These are phyloP conservation scores for Sphaerulina vaccinii DNA, from an alignment of 2,329 filamentous ascomycete genomes.

Conservation along the genomic window DNA sequence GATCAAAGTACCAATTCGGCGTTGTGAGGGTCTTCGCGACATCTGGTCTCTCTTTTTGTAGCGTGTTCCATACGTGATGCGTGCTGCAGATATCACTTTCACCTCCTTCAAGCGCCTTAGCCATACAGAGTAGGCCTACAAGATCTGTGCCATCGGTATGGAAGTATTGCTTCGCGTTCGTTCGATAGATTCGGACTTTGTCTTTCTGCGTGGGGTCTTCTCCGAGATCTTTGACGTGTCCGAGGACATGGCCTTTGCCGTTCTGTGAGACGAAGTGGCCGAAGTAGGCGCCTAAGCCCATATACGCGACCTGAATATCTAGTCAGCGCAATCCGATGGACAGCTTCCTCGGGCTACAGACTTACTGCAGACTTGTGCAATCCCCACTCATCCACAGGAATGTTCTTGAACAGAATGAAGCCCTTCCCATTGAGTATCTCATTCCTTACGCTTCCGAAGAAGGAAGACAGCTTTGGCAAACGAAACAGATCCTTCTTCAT, in stretches of 20 bases:
- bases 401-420: constrained; percentile 84
- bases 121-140: constrained; percentile 78
- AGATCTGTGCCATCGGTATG: constrained; percentile 81
- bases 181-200: constrained; percentile 86
- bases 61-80: constrained; percentile 77
- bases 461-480: constrained; percentile 56
- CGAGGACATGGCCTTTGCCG: constrained; percentile 77
- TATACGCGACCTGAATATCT: too few relatives aligned
- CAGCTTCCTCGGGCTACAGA: constrained; percentile 59
- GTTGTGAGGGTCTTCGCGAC: constrained; percentile 71
- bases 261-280: constrained; percentile 90
- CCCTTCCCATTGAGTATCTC: constrained; percentile 79
- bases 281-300: constrained; percentile 77
- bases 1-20: constrained; percentile 89
- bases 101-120: constrained; percentile 74
- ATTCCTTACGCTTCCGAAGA: constrained; percentile 57
- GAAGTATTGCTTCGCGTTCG: constrained; percentile 81
- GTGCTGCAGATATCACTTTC: constrained; percentile 78
- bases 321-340: too few relatives aligned
- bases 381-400: constrained; percentile 75
- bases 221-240: constrained; percentile 81
- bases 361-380: constrained; percentile 74
- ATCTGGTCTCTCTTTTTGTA: constrained; percentile 73
- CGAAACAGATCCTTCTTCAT: constrained; percentile 63
- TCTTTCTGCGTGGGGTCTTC: constrained; percentile 80